These are phyloP conservation scores for Thelonectria olida DNA, from an alignment of 2,329 filamentous ascomycete species.

Conservation along the genomic window DNA sequence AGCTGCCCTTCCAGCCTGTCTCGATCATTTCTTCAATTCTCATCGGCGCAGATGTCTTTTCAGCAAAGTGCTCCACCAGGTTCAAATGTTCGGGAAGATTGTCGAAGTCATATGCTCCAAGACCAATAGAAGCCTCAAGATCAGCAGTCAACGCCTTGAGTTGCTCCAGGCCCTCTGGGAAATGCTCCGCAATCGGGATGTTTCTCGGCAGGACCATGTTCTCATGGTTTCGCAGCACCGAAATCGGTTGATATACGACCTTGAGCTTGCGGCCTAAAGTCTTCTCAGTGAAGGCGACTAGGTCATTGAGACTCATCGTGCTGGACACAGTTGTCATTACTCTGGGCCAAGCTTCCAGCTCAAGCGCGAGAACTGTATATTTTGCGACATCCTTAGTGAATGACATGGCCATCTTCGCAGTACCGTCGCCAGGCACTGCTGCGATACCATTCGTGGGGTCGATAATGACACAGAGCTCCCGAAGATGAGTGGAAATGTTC, in stretches of 20 bases:
- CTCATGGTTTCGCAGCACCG: conserved; percentile 34
- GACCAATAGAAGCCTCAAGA: conserved; percentile 42
- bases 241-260: conserved; percentile 40
- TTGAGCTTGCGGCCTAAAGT: conserved; percentile 39
- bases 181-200: conserved; percentile 39
- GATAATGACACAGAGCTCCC: conserved; percentile 42
- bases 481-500: conserved; percentile 33
- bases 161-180: conserved; percentile 37
- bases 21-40: conserved; percentile 2
- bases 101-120: conserved; percentile 43
- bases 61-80: background rate
- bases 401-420: conserved; percentile 44
- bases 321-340: conserved; percentile 40
- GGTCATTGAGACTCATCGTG: conserved; percentile 42
- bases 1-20: background rate
- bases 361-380: conserved; percentile 43
- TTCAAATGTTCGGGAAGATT: background rate
- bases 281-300: conserved; percentile 44
- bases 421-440: conserved; percentile 42
- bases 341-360: conserved; percentile 42
- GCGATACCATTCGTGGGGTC: conserved; percentile 40
- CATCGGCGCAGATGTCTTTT: background rate
- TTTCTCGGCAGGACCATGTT: conserved; percentile 39
- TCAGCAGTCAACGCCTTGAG: conserved; percentile 41
- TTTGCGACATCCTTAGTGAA: conserved; percentile 43